Evolutionary conservation across 768 basidiomycete species (phyloP).

Genomic region (Fomitopsis serialis): DNA sequence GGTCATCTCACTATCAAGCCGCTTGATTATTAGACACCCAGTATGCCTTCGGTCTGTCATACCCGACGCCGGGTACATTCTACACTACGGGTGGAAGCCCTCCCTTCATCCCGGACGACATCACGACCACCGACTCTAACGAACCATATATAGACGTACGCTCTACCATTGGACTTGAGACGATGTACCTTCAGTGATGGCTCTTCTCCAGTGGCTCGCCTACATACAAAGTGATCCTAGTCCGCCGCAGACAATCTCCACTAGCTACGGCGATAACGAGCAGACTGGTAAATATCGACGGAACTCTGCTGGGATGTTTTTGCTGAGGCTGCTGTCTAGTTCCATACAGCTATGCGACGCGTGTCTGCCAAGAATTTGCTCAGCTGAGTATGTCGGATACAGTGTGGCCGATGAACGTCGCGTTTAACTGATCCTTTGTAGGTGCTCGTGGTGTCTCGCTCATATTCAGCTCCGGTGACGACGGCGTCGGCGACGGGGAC

Average conservation of each 20-base stretch:
- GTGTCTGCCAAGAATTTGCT: constrained; percentile 58
- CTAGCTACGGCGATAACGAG: constrained; percentile 70
- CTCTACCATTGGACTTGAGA: neutral
- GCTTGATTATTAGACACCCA: constrained; percentile 41
- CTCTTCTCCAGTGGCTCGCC: constrained; percentile 49
- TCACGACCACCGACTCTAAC: constrained; percentile 36
- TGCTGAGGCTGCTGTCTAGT: constrained; percentile 31
- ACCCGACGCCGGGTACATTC: constrained; percentile 54
- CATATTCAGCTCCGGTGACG: constrained; percentile 61
- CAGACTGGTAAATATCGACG: constrained; percentile 44
- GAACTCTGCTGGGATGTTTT: constrained; percentile 41
- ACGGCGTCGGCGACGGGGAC: constrained; percentile 63
- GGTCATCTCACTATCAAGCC: no score
- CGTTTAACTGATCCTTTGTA: no score
- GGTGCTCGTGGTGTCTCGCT: constrained; percentile 64
- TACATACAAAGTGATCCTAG: constrained; percentile 42
- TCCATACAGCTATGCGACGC: constrained; percentile 49
- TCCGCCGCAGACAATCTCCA: constrained; percentile 59
- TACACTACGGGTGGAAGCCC: constrained; percentile 60
- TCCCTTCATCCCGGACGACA: constrained; percentile 46
- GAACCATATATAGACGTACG: constrained; percentile 44
- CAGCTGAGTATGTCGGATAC: constrained; percentile 45
- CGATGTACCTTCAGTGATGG: neutral
- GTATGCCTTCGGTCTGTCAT: constrained; percentile 59
- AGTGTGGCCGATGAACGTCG: no score